Evolutionary conservation across 2,329 filamentous ascomycete genomes (phyloP).

Genomic region (Monosporascus sp.): DNA sequence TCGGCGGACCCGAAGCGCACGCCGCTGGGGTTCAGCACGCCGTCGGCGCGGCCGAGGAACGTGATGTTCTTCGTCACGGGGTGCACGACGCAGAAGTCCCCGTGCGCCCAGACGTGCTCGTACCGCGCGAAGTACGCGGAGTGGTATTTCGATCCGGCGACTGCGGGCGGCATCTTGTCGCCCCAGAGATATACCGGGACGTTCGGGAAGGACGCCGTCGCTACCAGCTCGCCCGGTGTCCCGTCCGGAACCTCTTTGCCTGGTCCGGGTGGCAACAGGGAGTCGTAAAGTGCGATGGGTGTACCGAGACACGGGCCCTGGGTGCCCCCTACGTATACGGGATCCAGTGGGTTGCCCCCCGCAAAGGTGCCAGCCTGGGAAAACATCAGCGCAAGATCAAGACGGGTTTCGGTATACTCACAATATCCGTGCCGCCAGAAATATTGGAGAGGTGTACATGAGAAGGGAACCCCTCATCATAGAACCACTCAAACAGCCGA

Average conservation of each 20-base stretch:
- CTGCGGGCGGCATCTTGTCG: conserved; percentile 34
- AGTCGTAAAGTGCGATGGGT: conserved; percentile 56
- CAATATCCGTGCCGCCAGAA: conserved; percentile 72
- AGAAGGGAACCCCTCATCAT: conserved; percentile 64
- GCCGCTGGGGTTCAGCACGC: conserved; percentile 73
- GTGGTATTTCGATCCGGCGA: conserved; percentile 52
- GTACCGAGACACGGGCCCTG: conserved; percentile 46
- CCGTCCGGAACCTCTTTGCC: conserved; percentile 48
- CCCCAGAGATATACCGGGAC: conserved; percentile 64
- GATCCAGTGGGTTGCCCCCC: conserved; percentile 61
- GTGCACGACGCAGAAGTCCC: conserved; percentile 71
- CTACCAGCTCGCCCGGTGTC: conserved; percentile 69
- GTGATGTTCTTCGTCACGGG: conserved; percentile 59
- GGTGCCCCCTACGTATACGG: conserved; percentile 54
- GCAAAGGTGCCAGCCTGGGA: conserved; percentile 54
- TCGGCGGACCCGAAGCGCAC: conserved; percentile 76
- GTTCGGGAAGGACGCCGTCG: conserved; percentile 66
- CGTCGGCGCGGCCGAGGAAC: conserved; percentile 69
- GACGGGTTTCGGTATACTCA: conserved; percentile 27
- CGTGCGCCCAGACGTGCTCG: conserved; percentile 71
- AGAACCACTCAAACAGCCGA: conserved; percentile 72
- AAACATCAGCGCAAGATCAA: not conserved
- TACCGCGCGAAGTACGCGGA: conserved; percentile 58
- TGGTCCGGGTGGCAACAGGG: conserved; percentile 43
- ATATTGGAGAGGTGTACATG: conserved; percentile 66